Conservation (phyloP, 305 asterid species). For the Vinca major region DNA sequence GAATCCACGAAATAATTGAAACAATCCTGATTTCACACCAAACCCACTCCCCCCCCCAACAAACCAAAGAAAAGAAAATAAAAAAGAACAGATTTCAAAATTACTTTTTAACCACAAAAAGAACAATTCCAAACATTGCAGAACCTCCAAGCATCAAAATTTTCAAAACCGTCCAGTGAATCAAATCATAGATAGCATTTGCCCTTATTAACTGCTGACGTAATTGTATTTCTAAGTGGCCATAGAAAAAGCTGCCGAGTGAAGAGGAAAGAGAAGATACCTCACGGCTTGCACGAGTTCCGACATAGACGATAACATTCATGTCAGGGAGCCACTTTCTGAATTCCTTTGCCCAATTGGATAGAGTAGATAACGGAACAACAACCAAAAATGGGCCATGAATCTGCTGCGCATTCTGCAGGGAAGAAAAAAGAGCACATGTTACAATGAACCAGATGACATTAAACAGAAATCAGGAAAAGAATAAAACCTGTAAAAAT, state of each 20-base stretch:
- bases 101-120: background rate
- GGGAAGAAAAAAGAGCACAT: constrained; percentile 11
- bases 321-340: constrained; percentile 89
- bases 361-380: constrained; percentile 91
- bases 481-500: constrained; percentile 66
- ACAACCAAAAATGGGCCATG: constrained; percentile 99
- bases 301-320: constrained; percentile 90
- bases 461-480: constrained; percentile 12
- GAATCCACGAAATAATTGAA: background rate
- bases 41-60: too few species aligned
- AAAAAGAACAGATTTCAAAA: background rate
- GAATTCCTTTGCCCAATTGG: constrained; percentile 99
- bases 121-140: background rate
- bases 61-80: too few species aligned
- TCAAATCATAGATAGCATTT: background rate
- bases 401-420: constrained; percentile 89
- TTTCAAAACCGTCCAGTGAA: background rate
- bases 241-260: too few species aligned
- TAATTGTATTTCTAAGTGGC: background rate
- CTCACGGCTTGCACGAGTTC: constrained; percentile 99
- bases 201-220: background rate
- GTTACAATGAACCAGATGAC: background rate
- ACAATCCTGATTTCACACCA: too few species aligned
- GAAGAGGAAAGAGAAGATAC: constrained; percentile 23
- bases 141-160: background rate